Evolutionary conservation across 2,329 filamentous ascomycete species (phyloP), one percentile per base, ranked within the genome.

Genomic region (Alternaria viburni): DNA sequence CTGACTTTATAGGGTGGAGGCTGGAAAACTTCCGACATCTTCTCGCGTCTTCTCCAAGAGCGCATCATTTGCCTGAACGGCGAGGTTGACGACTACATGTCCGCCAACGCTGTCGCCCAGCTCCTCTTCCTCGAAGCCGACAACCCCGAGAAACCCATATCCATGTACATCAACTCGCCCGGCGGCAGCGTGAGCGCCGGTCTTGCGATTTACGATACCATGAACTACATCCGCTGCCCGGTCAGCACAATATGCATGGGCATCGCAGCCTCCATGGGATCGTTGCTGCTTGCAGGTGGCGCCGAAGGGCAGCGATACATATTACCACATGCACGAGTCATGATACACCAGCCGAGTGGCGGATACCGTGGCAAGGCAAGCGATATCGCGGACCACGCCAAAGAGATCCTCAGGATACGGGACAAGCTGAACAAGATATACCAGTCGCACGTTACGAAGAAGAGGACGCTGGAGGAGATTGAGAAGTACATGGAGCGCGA

Each of bases 51-150:
- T 11, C 78, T 84, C n/a, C 81, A 83, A 73, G 95, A 98, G 85
- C 92, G 95, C 67, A 98, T 98, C 75, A 87, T 99, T 75, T 97
- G 92, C 78, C 87, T 98, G 36, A 97, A 97, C 75, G 95, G 95
- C 75, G 86, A 92, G 76, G 93, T 98, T 61, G 92, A 98, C 82
- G 93, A 97, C 77, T 90, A 88, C 45, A 89, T 96, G 70, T 97
- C 93, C 41, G 95, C 96, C n/a, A 92, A 91, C 45, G 93, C 98
- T 67, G 95, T 98, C 26, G 93, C 96, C 2, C 96, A 99, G 79
- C 89, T 99, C 21, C 91, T 99, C 67, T 99, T 94, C 87, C 93
- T 99, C 80, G 96, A 99, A 85, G 96, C 95, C 74, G 96, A 99
- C 77, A 93, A 93, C 75, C 94, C 95, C 4, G 89, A 96, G 59